A percentile compares a stretch with the other conserved stretches of the same genome.
Evolutionary conservation across 2,329 filamentous ascomycete genomes (phyloP).

Genomic region (Aureobasidium sp.): DNA sequence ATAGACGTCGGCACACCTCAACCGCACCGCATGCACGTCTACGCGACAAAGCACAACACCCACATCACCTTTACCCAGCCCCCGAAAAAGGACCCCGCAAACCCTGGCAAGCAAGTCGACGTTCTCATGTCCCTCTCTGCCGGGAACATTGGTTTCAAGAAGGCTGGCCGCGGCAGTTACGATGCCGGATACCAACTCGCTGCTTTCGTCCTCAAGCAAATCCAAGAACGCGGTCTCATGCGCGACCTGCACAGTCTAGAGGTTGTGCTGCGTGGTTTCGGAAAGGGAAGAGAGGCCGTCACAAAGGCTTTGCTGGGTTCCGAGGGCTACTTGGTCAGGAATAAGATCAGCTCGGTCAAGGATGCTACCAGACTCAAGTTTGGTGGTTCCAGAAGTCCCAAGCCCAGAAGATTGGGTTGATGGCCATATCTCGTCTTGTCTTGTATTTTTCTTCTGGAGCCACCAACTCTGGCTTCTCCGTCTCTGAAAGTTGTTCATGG

Average conservation of each 20-base stretch:
- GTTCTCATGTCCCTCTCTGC: slow-evolving; percentile 71
- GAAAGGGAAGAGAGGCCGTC: slow-evolving; percentile 76
- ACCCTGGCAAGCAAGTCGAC: slow-evolving; percentile 48
- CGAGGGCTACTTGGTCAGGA: slow-evolving; percentile 68
- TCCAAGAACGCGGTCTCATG: slow-evolving; percentile 73
- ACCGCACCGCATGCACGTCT: slow-evolving; percentile 81
- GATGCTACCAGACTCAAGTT: slow-evolving; percentile 91
- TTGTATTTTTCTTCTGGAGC: background rate
- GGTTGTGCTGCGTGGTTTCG: slow-evolving; percentile 76
- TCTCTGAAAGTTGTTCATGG: background rate
- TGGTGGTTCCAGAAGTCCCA: slow-evolving; percentile 80
- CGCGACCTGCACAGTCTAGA: slow-evolving; percentile 69
- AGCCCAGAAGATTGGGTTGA: slow-evolving; percentile 69
- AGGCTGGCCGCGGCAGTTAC: slow-evolving; percentile 70
- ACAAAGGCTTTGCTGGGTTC: slow-evolving; percentile 80
- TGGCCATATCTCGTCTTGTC: background rate
- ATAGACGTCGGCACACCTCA: background rate
- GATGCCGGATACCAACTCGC: slow-evolving; percentile 88
- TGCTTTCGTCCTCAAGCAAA: slow-evolving; percentile 71
- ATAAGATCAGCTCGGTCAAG: slow-evolving; percentile 67
- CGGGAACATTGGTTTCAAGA: slow-evolving; percentile 87
- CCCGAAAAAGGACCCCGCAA: slow-evolving; percentile 20
- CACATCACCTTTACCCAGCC: slow-evolving; percentile 85
- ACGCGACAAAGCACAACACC: slow-evolving; percentile 84
- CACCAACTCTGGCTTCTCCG: background rate